Evolutionary conservation across 202 grass and related monocot genomes (phyloP).

Genomic region (Musa balbisiana): DNA sequence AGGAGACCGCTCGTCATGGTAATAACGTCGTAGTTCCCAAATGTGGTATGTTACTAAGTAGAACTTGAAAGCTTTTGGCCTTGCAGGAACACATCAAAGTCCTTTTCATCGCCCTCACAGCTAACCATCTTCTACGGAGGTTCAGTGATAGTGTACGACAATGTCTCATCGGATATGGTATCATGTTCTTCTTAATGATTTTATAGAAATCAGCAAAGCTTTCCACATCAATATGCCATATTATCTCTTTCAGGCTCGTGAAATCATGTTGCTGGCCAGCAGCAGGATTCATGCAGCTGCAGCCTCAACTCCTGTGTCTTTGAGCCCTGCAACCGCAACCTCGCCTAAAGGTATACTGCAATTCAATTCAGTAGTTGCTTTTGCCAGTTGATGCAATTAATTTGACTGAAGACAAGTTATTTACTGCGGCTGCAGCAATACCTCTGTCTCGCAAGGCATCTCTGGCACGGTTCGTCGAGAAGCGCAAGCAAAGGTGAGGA

Average conservation of each 20-base stretch:
- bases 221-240: too few species aligned
- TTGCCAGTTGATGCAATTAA: background rate
- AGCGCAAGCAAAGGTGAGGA: background rate
- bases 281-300: background rate
- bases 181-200: background rate
- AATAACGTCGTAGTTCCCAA: background rate
- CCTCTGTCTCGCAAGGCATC: background rate
- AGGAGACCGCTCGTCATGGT: background rate
- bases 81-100: background rate
- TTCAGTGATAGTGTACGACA: constrained; percentile 22
- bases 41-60: background rate
- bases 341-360: background rate
- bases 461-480: background rate
- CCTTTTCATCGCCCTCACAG: background rate
- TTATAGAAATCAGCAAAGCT: too few species aligned
- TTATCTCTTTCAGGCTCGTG: constrained; percentile 12
- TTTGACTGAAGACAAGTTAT: background rate
- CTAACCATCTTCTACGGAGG: constrained; percentile 32
- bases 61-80: background rate
- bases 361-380: background rate
- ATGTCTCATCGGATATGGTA: constrained; percentile 30
- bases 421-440: background rate
- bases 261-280: constrained; percentile 28
- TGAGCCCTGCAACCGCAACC: background rate
- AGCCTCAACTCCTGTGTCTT: background rate